Base-by-base conservation (phyloP, 305 asterid species). In the Fraxinus floribunda region DNA sequence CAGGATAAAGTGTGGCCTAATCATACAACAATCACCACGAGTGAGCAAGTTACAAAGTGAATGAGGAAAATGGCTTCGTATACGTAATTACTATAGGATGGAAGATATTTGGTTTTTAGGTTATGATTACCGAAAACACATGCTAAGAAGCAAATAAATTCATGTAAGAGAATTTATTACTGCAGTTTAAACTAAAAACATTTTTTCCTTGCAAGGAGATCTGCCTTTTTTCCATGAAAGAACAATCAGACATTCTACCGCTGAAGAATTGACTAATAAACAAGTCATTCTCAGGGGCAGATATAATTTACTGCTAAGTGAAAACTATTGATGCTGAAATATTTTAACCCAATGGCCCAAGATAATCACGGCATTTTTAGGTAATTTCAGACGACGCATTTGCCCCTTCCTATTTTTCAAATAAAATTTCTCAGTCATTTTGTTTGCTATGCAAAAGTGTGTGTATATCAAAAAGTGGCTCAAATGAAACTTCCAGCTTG, bases 21-120 rank as follows among this genome's bases (percentile, higher is more conserved):
- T 32, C 34, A 32, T 82, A 62, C 77, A 83, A 77, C 38, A 68
- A 79, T 84, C 24, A 81, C 10, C 64, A 71, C 62, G 77, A 20
- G 18, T 78, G 77, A 78, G 79, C 11, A 76, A 80, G 34, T 74
- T 15, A 64, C 18, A 30, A 75, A 71, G 60, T 83, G 73, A 11
- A 62, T 16, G 73, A 79, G 84, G 62, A 71, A 44, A 74, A 70
- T 66, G 79, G 64, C 75, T 78, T 32, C 35, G 29, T 38, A 77
- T 74, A 71, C 16, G 57, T 24, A 76, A 20, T 39, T 52, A 78
- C 78, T 68, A 75, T 7, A 80, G 38, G 73, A 83, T 52, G 64
- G 66, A 16, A 15, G 22, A 34, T 3, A 57, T 5, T 20, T 72
- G 76, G 76, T 72, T 74, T 32, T 70, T 36, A 70, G 72, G 32